Evolutionary conservation across 2,329 filamentous ascomycete species (phyloP).

Genomic region (Penicillium janthinellum): DNA sequence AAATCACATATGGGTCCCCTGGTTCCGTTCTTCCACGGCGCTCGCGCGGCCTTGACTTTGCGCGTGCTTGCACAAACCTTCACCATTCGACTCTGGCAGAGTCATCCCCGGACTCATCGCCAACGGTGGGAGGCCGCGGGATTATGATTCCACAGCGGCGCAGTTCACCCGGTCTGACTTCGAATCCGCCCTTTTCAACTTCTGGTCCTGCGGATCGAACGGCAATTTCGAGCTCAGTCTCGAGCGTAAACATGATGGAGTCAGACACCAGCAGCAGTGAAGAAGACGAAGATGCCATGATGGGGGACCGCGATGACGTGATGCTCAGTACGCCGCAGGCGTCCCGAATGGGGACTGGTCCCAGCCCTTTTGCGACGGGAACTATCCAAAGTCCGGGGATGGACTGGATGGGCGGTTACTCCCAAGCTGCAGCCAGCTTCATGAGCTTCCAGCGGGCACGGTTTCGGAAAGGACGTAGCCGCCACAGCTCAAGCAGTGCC

Average conservation of each 20-base stretch:
- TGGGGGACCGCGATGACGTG: constrained; percentile 72
- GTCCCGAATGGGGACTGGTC: constrained; percentile 55
- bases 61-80: constrained; percentile 86
- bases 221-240: constrained; percentile 76
- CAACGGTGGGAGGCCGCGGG: constrained; percentile 72
- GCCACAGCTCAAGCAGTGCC: constrained; percentile 69
- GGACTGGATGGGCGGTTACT: constrained; percentile 65
- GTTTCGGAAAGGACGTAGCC: constrained; percentile 59
- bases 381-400: constrained; percentile 56
- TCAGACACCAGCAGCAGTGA: constrained; percentile 77
- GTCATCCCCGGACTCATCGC: constrained; percentile 86
- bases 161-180: constrained; percentile 61
- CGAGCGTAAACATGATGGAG: constrained; percentile 75
- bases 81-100: constrained; percentile 95
- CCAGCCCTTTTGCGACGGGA: constrained; percentile 51
- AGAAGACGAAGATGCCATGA: constrained; percentile 62
- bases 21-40: constrained; percentile 85
- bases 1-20: constrained; percentile 77
- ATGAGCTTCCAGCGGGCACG: constrained; percentile 73
- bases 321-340: constrained; percentile 77
- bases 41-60: constrained; percentile 89
- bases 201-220: constrained; percentile 70
- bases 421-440: constrained; percentile 72
- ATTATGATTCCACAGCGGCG: constrained; percentile 62
- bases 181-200: constrained; percentile 68